phyloP scores from a whole-genome alignment of 23 red algal genomes.

The Rhodosorus marinus region DNA sequence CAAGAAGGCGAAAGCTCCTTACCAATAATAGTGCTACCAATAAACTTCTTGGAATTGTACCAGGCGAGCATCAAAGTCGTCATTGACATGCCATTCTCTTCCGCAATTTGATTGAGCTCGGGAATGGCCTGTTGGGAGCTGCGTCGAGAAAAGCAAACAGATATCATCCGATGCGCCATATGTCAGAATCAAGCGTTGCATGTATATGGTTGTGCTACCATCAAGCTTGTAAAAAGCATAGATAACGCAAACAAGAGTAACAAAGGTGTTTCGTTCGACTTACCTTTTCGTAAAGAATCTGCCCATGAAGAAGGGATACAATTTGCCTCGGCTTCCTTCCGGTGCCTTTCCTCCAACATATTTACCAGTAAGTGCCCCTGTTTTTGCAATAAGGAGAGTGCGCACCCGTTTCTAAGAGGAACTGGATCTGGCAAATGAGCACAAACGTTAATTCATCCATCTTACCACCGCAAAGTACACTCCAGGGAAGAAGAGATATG shows the following conservation, averaged over 20 bases:
- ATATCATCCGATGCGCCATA: no score
- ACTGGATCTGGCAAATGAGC: no score
- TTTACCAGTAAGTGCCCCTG: conserved; percentile 71
- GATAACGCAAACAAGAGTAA: not conserved
- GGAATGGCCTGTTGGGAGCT: conserved; percentile 13
- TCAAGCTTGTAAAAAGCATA: no score
- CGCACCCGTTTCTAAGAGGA: no score
- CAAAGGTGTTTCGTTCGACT: not conserved
- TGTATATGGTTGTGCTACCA: no score
- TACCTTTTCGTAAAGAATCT: conserved; percentile 10
- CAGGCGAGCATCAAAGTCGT: conserved; percentile 31
- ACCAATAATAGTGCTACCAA: conserved; percentile 26
- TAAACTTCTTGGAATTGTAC: conserved; percentile 36
- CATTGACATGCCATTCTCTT: conserved; percentile 28
- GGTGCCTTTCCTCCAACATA: conserved; percentile 10
- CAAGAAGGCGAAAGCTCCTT: no score
- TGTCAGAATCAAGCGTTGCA: no score
- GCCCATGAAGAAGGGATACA: conserved; percentile 20
- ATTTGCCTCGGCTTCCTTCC: conserved; percentile 9
- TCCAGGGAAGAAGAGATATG: conserved; percentile 53
- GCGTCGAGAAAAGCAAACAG: no score
- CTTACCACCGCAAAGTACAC: conserved; percentile 55
- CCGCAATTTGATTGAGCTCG: conserved; percentile 29
- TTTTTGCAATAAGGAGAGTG: no score
- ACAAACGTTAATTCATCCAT: no score